Conservation (phyloP, 257 asterid genomes). For the Gentiana straminea region DNA sequence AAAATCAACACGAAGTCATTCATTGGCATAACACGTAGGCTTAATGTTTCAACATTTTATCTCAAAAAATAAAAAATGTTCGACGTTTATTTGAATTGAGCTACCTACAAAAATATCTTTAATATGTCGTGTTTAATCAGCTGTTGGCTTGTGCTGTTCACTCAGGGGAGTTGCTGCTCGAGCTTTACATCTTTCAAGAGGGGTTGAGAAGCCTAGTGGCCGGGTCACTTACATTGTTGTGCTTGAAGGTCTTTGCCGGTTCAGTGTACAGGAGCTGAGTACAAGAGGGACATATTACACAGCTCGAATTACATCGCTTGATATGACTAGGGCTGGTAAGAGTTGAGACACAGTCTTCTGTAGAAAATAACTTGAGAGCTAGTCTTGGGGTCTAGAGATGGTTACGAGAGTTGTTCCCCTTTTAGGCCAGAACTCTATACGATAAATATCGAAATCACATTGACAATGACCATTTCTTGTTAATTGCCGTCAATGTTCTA, state of each 20-base stretch:
- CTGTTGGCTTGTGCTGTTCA: conserved; percentile 10
- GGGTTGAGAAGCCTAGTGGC: conserved; percentile 99
- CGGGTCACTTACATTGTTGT: conserved; percentile 94
- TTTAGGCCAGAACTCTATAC: no score
- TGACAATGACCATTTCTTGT: no score
- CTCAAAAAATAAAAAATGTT: not conserved
- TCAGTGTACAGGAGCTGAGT: conserved; percentile 92
- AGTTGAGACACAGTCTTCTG: conserved; percentile 9
- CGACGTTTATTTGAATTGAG: not conserved
- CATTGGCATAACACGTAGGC: conserved; percentile 89
- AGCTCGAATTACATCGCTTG: conserved; percentile 89
- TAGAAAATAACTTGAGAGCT: no score
- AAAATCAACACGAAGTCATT: conserved; percentile 71
- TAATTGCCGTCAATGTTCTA: no score
- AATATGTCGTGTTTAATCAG: conserved; percentile 1
- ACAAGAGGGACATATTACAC: conserved; percentile 94
- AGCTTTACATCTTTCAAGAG: conserved; percentile 94
- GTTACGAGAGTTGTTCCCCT: no score
- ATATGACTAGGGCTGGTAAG: conserved; percentile 77
- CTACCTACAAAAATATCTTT: not conserved
- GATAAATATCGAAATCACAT: no score
- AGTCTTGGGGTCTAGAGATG: no score
- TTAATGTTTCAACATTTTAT: not conserved
- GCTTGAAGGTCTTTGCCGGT: conserved; percentile 95
- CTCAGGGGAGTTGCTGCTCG: conserved; percentile 91